phyloP scores from a whole-genome alignment of 306 rosid species.

The Boehmeria nivea region DNA sequence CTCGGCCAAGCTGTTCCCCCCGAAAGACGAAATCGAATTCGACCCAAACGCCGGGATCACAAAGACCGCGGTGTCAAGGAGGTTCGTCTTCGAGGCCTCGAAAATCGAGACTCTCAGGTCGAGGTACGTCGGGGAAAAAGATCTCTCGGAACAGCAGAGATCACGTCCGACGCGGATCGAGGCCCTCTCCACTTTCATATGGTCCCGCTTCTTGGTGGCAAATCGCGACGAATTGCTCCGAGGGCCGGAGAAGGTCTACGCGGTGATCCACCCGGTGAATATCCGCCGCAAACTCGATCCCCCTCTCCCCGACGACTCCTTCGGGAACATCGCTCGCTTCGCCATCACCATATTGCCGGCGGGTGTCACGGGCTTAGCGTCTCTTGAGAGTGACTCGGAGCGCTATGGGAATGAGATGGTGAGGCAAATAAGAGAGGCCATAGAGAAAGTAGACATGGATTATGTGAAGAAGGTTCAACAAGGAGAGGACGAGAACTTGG shows the following conservation, averaged over 20 bases:
- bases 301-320: too few relatives aligned
- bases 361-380: too few relatives aligned
- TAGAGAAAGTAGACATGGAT: constrained; percentile 1
- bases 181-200: constrained; percentile 50
- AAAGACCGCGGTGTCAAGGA: constrained; percentile 10
- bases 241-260: background rate
- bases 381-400: too few relatives aligned
- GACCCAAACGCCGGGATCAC: constrained; percentile 6
- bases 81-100: constrained; percentile 10
- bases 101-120: constrained; percentile 1
- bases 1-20: constrained; percentile 29
- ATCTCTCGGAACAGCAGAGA: background rate
- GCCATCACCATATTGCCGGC: too few relatives aligned
- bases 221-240: background rate
- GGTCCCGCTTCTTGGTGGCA: constrained; percentile 23
- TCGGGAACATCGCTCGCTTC: too few relatives aligned
- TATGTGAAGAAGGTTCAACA: background rate
- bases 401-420: background rate
- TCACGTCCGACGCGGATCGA: constrained; percentile 51
- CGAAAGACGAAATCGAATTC: constrained; percentile 10
- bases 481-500: background rate
- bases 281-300: constrained; percentile 10
- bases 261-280: constrained; percentile 14
- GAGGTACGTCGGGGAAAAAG: constrained; percentile 10
- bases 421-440: constrained; percentile 2